A percentile compares a stretch with the other conserved stretches of the same genome.
phyloP scores from a whole-genome alignment of 345 rosid species.

The Brassica carinata region DNA sequence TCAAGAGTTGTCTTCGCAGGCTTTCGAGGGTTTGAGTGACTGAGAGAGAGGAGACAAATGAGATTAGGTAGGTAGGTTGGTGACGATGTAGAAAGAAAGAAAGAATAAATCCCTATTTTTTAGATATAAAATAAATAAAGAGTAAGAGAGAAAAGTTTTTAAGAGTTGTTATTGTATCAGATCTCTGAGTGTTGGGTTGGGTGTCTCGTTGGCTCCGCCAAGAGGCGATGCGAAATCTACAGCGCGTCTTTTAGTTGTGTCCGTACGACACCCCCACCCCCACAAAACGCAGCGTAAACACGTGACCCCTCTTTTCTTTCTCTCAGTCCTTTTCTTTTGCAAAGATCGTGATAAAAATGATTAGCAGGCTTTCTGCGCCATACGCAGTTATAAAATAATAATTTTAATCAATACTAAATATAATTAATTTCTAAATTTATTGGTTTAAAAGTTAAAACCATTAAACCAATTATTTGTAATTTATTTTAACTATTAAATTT shows the following conservation, averaged over 20 bases:
- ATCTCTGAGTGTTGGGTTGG: constrained; percentile 13
- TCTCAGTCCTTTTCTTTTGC: background rate
- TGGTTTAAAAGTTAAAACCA: too few relatives aligned
- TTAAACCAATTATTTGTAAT: too few relatives aligned
- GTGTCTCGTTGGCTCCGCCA: constrained; percentile 40
- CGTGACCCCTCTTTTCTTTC: background rate
- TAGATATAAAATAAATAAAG: background rate
- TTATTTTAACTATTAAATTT: too few relatives aligned
- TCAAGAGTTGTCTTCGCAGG: background rate
- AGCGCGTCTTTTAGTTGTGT: background rate
- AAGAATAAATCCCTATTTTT: background rate
- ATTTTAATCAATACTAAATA: too few relatives aligned
- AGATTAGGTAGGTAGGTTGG: constrained; percentile 24
- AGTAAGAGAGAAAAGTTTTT: background rate
- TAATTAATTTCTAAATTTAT: too few relatives aligned
- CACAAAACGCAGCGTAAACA: background rate
- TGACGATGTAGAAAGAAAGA: background rate
- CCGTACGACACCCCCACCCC: constrained; percentile 9
- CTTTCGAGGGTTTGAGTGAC: background rate
- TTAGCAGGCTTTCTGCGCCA: too few relatives aligned
- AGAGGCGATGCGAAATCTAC: constrained; percentile 6
- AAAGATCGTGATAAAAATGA: background rate
- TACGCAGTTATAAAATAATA: too few relatives aligned
- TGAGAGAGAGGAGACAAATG: background rate
- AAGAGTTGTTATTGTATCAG: background rate